Base-by-base conservation (phyloP, 805 yeast genomes). In the Maudiozyma serrabonitensis region DNA sequence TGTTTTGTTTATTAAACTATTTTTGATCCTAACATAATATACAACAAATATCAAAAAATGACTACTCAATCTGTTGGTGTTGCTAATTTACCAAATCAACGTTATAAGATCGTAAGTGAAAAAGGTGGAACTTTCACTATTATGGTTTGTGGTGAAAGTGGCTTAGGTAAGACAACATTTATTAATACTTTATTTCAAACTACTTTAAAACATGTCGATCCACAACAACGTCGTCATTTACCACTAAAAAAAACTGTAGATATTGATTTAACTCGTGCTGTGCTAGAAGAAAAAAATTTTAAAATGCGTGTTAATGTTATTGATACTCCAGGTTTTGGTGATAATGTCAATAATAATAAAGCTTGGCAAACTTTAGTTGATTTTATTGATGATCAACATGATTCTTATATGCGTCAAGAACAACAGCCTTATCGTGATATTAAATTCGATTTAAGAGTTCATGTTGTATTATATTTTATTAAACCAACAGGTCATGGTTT, bases 321-420 rank as follows among this genome's bases (percentile, higher is more conserved):
- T 59, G 96, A 89, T 68, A 87, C 96, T 1, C 96, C 96, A 8
- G 96, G 96, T 1, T 87, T 88, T 65, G 97, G 96, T 52, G 95
- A 87, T 64, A 85, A 84, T 65, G 84, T 88, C 55, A 84, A 89
- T 71, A 90, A 89, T 69, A 77, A 76, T 60, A 83, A 84, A 64
- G 76, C 93, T 43, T 88, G 95, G 95, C 83, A 82, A 52, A 88
- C 96, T 38, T 78, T 88, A 57, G 74, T 85, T 52, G 95, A 87
- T 66, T 90, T 87, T 67, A 80, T 90, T 54, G 96, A 89, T 67
- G 95, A 87, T 63, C 96, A 89, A 71, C 93, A 87, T 62, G 89
- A 84, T 61, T 76, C 84, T 23, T 88, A 70, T 65, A 84, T 89
- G 91, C 85, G 85, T 65, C 96, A 87, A 66, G 96, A 89, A 64